Percentiles rank a stretch among this genome's conserved stretches.
Conservation (phyloP, 176 grass and related monocot genomes). For the Oryza nivara region DNA sequence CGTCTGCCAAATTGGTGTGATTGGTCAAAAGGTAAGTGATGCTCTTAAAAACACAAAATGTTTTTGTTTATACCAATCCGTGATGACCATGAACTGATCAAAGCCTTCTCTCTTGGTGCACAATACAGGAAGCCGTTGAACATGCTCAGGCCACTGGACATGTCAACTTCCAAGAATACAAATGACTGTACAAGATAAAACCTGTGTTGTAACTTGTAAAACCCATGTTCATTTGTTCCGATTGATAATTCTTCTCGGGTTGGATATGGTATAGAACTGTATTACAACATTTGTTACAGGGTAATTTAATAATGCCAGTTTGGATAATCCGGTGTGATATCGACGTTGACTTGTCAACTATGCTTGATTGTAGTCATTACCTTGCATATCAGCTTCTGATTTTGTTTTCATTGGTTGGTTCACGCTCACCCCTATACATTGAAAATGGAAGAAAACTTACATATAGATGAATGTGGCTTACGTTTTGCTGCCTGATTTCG, state of each 20-base stretch:
- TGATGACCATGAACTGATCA: background rate
- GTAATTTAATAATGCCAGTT: background rate
- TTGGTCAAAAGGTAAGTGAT: conserved; percentile 73
- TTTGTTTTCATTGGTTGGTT: background rate
- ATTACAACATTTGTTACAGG: conserved; percentile 29
- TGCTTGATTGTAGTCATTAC: background rate
- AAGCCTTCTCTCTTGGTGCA: conserved; percentile 4
- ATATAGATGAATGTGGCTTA: background rate
- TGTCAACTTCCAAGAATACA: conserved; percentile 95
- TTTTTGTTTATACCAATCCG: background rate
- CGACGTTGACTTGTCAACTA: background rate
- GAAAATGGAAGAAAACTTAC: background rate
- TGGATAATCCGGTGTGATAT: background rate
- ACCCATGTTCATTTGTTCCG: conserved; percentile 19
- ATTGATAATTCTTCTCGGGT: background rate
- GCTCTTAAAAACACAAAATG: background rate
- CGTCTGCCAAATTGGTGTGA: conserved; percentile 88
- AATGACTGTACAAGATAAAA: conserved; percentile 44
- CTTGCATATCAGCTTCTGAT: background rate
- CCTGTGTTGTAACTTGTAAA: conserved; percentile 22
- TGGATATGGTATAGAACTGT: conserved; percentile 21
- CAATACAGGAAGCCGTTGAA: conserved; percentile 78
- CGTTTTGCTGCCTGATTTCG: background rate
- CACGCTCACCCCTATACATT: no score
- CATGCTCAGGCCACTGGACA: conserved; percentile 93